Base-by-base conservation (phyloP, 352 stramenopile genomes). In the Phytopythium helicoides region DNA sequence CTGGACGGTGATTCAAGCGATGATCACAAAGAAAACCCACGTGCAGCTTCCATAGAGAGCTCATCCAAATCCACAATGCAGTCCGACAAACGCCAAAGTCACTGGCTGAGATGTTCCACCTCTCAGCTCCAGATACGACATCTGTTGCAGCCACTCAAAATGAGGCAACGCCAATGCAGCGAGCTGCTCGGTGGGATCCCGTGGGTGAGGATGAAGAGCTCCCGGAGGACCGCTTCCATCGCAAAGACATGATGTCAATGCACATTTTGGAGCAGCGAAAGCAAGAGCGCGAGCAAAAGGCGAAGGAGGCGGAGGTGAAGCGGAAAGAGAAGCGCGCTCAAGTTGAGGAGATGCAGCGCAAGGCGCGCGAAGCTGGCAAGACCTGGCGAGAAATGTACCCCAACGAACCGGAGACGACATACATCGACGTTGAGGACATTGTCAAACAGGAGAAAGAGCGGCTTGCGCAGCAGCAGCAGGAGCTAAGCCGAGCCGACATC, bases 211-310 rank as follows among this genome's bases (percentile, higher is more conserved):
- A 91, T 23, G 78, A 88, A 59, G 79, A 92, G 47, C 71, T 93
- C 3, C 81, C 83, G 1, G 78, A 93, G 48, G 79, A 93, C n/a
- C 54, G 66, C 11, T 93, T 89, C 52, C 83, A 93, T 28, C 74
- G 73, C 39, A 81, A 83, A 39, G 79, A 93, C 55, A 89, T 93
- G 78, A 77, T 93, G 72, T 93, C 83, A 12, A 92, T 93, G 81
- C 81, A 89, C 51, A 89, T 88, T 65, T 62, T 93, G 22, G 83
- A 93, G 54, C 79, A 92, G 56, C 68, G 76, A 28, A 68, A 68
- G 31, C 31, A 66, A 36, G 83, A 92, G 46, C 70, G 71, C 11
- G 71, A 74, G 34, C 68, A 89, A 56, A 90, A 88, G 22, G 61
- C 61, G 6, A 68, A 86, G 16, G 77, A 92, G 35, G 61, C 75